These are phyloP conservation scores for Termitomyces sp. DNA, from an alignment of 768 basidiomycete species.

Conservation along the genomic window DNA sequence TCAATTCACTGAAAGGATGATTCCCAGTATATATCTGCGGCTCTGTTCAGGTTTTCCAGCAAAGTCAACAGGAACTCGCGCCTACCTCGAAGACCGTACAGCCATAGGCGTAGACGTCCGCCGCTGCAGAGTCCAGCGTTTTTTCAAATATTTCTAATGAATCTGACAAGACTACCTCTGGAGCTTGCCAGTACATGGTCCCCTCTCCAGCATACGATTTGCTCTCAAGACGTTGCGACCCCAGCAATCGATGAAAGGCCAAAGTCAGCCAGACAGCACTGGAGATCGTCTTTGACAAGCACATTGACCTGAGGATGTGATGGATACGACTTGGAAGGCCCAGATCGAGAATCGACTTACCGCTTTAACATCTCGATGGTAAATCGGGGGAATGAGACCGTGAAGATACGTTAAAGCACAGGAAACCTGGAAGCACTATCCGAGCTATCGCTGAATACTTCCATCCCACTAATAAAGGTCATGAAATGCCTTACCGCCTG, in stretches of 20 bases:
- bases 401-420: conserved; percentile 36
- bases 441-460: background rate
- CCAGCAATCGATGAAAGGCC: conserved; percentile 13
- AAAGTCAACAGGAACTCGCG: background rate
- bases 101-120: conserved; percentile 13
- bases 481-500: conserved; percentile 14
- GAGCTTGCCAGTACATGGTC: conserved; percentile 7
- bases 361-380: conserved; percentile 39
- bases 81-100: conserved; percentile 13
- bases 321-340: background rate
- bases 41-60: background rate
- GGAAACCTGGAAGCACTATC: conserved; percentile 26
- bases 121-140: background rate
- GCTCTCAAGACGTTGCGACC: conserved; percentile 10
- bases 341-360: conserved; percentile 14
- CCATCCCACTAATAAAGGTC: background rate
- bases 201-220: conserved; percentile 3
- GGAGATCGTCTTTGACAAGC: conserved; percentile 6
- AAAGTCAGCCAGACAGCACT: conserved; percentile 14
- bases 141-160: background rate
- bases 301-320: conserved; percentile 9
- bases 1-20: conserved; percentile 2
- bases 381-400: conserved; percentile 31
- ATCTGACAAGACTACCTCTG: conserved; percentile 6
- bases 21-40: conserved; percentile 12